Evolutionary conservation across 1,284 basidiomycete species (phyloP), one percentile per base, ranked within the genome.

Genomic region (Ustilago trichophora): DNA sequence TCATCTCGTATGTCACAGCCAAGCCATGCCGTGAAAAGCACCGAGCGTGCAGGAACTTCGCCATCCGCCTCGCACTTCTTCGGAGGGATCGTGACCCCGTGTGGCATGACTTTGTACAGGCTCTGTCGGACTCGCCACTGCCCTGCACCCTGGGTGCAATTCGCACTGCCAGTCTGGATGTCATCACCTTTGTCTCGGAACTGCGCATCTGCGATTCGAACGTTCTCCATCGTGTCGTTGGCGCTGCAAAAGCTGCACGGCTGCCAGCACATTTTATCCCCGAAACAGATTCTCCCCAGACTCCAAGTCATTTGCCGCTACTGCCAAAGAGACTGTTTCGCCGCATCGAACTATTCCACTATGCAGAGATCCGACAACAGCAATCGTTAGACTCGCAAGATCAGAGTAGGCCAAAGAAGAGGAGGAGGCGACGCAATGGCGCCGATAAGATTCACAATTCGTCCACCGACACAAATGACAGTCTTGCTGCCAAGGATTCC

Each of bases 291-390:
- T 29, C 7, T 29, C 27, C 27, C 8, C 27, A 29, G 27, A 13
- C 27, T 29, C 13, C 27, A 13, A 7, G 7, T 7, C 27, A 7
- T 13, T 15, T n/a, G 27, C 36, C 47, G n/a, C 29, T n/a, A 13
- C 15, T 67, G 8, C 64, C 64, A 1, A 67, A 60, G 37, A 41
- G 64, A 16, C 32, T 67, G 13, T 67, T 67, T 16, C 57, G 64
- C 7, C 57, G 49, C 31, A 53, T 66, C n/a, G 48, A 49, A 12
- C 22, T 21, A 6, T 32, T 16, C 7, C 38, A 36, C 24, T 33
- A 36, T 6, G 21, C 15, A 2, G n/a, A 21, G 15, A 26, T 35
- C 32, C n/a, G n/a, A n/a, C n/a, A n/a, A n/a, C n/a, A n/a, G n/a
- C n/a, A n/a, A n/a, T n/a, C n/a, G n/a, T n/a, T n/a, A n/a, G n/a